Base-by-base conservation (phyloP, 2,329 filamentous ascomycete genomes). In the Cordyceps farinosa region DNA sequence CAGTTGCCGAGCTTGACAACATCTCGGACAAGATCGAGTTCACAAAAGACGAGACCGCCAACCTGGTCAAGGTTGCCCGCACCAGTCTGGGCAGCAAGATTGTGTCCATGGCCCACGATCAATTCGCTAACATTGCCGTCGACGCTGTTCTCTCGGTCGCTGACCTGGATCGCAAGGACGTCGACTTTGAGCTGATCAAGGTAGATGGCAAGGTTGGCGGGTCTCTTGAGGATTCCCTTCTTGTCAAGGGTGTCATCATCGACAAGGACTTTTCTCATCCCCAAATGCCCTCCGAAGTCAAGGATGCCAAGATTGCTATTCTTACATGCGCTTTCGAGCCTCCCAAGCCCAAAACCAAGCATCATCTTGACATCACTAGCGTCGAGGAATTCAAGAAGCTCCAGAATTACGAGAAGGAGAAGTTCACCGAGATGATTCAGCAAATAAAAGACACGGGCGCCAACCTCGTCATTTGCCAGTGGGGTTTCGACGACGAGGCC, bases 191-290 rank as follows among this genome's bases (percentile, higher is more conserved):
- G 80, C 81, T 99, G 70, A 99, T 99, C 82, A 99, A 99, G 84
- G 94, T 99, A 58, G 95, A 99, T 73, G 94, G 95, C 72, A 99
- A 99, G 83, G 92, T 98, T 42, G 95, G 95, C 70, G 95, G 96
- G 65, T 80, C 94, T 34, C 84, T 99, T 22, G 94, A 98, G 78
- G 95, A 99, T 77, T 91, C 93, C 6, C 80, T 98, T 36, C 87
- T 99, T 50, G 94, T 99, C 70, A 96, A 98, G 81, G 95, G 95
- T 76, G 95, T 99, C 68, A 96, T 99, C 76, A 86, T 99, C 76
- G 95, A 99, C 86, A 99, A 99, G 83, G 96, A 99, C 80, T 99
- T 99, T 78, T 98, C 95, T 42, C 95, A 99, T 77, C 95, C 95
- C 13, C 95, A 99, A 80, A 99, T 99, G 95, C 95, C 95, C 11